phyloP scores from a whole-genome alignment of 2,329 filamentous ascomycete species.

The Penicillium vulpinum region DNA sequence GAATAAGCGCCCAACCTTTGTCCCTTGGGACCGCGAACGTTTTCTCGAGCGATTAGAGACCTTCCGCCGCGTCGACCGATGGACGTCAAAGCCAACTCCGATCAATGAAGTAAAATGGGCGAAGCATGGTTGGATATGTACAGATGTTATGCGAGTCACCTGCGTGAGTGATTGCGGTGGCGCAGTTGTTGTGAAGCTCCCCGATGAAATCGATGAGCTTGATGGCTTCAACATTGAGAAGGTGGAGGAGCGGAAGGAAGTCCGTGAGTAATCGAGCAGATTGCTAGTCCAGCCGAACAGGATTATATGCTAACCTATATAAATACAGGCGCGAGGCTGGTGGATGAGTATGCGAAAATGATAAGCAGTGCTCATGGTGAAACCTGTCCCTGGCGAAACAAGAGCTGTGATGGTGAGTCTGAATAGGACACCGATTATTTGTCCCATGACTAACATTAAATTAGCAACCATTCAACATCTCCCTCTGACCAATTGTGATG shows the following conservation, averaged over 20 bases:
- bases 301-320: slow-evolving; percentile 17
- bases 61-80: slow-evolving; percentile 86
- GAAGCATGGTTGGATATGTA: slow-evolving; percentile 86
- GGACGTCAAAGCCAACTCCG: slow-evolving; percentile 85
- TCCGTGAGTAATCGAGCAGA: slow-evolving; percentile 36
- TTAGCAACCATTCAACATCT: slow-evolving; percentile 65
- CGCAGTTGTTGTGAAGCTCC: slow-evolving; percentile 77
- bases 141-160: slow-evolving; percentile 76
- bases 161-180: slow-evolving; percentile 80
- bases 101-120: slow-evolving; percentile 94
- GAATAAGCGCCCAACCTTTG: slow-evolving; percentile 65
- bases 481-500: slow-evolving; percentile 62
- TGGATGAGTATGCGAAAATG: slow-evolving; percentile 72
- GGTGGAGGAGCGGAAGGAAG: slow-evolving; percentile 44
- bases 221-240: slow-evolving; percentile 48
- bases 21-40: slow-evolving; percentile 78
- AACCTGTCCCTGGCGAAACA: slow-evolving; percentile 80
- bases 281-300: too few species aligned
- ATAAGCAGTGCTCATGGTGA: slow-evolving; percentile 75
- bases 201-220: slow-evolving; percentile 61
- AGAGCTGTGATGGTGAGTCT: slow-evolving; percentile 77
- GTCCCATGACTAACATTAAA: slow-evolving; percentile 22
- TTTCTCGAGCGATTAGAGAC: slow-evolving; percentile 80
- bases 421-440: not conserved
- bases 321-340: slow-evolving; percentile 59